Conservation (phyloP, 768 basidiomycete species). For the Amanita rubescens region DNA sequence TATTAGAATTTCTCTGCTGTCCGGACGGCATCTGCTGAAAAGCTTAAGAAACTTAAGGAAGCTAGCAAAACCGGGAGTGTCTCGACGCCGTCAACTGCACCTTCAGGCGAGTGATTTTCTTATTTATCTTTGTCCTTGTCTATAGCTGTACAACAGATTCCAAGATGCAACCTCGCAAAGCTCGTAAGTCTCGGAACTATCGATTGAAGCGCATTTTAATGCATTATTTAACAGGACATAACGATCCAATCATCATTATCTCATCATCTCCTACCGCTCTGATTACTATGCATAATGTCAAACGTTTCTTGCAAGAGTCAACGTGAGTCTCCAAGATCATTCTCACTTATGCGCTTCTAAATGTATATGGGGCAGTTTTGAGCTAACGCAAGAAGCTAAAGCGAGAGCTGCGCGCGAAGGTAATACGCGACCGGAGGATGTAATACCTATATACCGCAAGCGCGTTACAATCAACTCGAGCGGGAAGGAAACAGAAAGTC, state of each 20-base stretch:
- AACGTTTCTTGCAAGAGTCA: constrained; percentile 86
- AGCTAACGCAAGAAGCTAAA: constrained; percentile 69
- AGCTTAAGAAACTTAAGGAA: constrained; percentile 73
- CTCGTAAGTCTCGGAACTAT: constrained; percentile 38
- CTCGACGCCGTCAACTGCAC: constrained; percentile 24
- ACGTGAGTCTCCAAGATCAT: constrained; percentile 36
- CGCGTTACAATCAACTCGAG: constrained; percentile 63
- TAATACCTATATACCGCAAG: constrained; percentile 82
- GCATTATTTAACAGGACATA: constrained; percentile 42
- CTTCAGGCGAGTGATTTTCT: constrained; percentile 26
- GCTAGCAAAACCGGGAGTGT: constrained; percentile 43
- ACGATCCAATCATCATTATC: constrained; percentile 94
- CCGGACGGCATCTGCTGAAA: constrained; percentile 58
- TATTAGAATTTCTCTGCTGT: constrained; percentile 77
- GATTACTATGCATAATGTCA: constrained; percentile 97
- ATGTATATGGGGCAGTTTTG: constrained; percentile 43
- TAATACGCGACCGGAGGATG: constrained; percentile 69
- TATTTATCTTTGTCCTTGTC: not conserved
- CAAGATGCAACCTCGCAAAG: constrained; percentile 62
- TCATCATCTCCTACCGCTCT: constrained; percentile 93
- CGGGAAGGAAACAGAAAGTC: constrained; percentile 51
- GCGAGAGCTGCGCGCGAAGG: constrained; percentile 62
- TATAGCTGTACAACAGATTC: constrained; percentile 29
- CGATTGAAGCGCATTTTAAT: not conserved
- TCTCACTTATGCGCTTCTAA: not conserved